Evolutionary conservation across 2,329 filamentous ascomycete genomes (phyloP).

Genomic region (Cyphellophora attinorum): DNA sequence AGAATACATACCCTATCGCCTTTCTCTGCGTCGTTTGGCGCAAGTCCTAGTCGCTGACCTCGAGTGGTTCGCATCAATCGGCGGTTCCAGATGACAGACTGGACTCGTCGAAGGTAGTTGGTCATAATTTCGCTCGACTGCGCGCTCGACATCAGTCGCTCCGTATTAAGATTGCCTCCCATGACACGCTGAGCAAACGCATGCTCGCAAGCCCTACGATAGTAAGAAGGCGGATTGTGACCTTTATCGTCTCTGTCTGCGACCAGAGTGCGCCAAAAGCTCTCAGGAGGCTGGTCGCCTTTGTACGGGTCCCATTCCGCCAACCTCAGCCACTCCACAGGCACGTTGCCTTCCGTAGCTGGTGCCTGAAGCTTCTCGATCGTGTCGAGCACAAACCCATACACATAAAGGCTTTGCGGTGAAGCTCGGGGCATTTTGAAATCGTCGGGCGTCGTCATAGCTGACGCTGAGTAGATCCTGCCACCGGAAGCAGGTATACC

Average conservation of each 20-base stretch:
- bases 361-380: constrained; percentile 1
- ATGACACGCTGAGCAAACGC: constrained; percentile 2
- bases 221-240: constrained; percentile 5
- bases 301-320: constrained; percentile 8
- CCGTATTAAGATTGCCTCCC: constrained; percentile 6
- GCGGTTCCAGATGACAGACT: constrained; percentile 5
- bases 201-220: constrained; percentile 7
- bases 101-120: constrained; percentile 4
- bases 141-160: constrained; percentile 5
- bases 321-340: constrained; percentile 7
- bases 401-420: background rate
- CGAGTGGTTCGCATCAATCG: constrained; percentile 3
- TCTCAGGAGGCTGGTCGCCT: constrained; percentile 5
- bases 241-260: constrained; percentile 9
- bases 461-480: too few relatives aligned
- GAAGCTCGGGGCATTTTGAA: too few relatives aligned
- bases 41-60: constrained; percentile 2
- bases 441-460: too few relatives aligned
- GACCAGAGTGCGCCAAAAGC: constrained; percentile 11
- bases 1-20: constrained; percentile 25
- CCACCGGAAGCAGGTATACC: too few relatives aligned
- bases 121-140: constrained; percentile 1
- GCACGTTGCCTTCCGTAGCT: constrained; percentile 7
- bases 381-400: constrained; percentile 9
- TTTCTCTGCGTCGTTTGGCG: background rate